Conservation (phyloP, 2,329 filamentous ascomycete genomes). For the Penicillium sp. region DNA sequence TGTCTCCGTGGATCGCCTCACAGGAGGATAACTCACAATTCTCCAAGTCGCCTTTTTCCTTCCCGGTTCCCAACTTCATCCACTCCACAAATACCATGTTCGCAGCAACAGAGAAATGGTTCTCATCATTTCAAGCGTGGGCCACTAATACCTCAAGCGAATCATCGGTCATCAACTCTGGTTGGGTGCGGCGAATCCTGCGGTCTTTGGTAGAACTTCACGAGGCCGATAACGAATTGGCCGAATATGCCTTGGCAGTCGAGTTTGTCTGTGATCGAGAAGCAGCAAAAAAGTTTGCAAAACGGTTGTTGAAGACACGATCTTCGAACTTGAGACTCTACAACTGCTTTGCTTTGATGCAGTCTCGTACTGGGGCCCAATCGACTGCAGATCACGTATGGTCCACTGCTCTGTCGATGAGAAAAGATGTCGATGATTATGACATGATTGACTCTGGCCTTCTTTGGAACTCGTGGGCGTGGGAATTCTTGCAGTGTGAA, state of each 20-base stretch:
- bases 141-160: constrained; percentile 20
- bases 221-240: constrained; percentile 51
- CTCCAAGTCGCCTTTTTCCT: constrained; percentile 27
- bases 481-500: constrained; percentile 57
- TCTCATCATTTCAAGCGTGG: constrained; percentile 37
- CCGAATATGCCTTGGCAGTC: constrained; percentile 67
- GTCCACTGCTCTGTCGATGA: constrained; percentile 61
- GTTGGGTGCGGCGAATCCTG: constrained; percentile 53
- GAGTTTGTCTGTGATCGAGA: constrained; percentile 54
- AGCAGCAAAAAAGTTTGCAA: constrained; percentile 65
- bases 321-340: constrained; percentile 65
- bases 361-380: constrained; percentile 55
- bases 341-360: constrained; percentile 71
- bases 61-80: constrained; percentile 37
- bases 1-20: constrained; percentile 27
- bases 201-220: constrained; percentile 51
- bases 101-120: constrained; percentile 47
- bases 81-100: constrained; percentile 55
- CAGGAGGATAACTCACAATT: constrained; percentile 5
- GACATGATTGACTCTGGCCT: constrained; percentile 40
- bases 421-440: constrained; percentile 35
- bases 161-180: constrained; percentile 37
- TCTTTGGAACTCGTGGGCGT: constrained; percentile 62
- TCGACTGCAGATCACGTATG: constrained; percentile 62
- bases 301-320: constrained; percentile 64